These are phyloP conservation scores for Endoconidiophora polonica DNA, from an alignment of 2,329 filamentous ascomycete genomes.

Conservation along the genomic window DNA sequence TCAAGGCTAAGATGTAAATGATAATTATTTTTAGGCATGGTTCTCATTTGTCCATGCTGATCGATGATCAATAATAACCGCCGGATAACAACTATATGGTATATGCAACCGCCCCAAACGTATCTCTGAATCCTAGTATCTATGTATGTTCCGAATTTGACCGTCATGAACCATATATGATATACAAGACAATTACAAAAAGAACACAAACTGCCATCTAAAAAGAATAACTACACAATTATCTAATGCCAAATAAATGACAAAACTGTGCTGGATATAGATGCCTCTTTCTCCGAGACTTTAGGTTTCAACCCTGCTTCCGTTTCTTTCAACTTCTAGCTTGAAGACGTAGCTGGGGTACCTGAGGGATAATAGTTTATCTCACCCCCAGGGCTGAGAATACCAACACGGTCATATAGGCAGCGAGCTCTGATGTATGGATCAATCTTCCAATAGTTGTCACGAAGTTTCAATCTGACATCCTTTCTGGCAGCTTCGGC, in stretches of 20 bases:
- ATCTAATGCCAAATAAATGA: conserved; percentile 1
- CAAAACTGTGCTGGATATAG: not conserved
- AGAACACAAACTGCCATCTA: not conserved
- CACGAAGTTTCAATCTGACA: conserved; percentile 45
- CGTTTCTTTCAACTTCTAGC: not conserved
- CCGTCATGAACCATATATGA: not conserved
- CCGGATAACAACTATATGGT: too few species aligned
- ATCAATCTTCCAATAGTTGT: conserved; percentile 80
- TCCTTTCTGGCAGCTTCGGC: conserved; percentile 41
- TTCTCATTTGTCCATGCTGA: too few species aligned
- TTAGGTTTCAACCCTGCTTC: not conserved
- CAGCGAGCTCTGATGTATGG: conserved; percentile 69
- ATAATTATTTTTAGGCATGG: not conserved
- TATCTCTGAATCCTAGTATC: too few species aligned
- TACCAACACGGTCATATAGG: conserved; percentile 67
- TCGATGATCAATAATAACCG: too few species aligned
- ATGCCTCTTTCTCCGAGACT: not conserved
- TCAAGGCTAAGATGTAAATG: conserved; percentile 72
- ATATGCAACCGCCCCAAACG: too few species aligned
- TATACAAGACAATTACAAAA: not conserved
- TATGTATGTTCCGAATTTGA: not conserved
- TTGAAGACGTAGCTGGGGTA: not conserved
- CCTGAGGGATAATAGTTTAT: conserved; percentile 48
- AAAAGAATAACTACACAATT: not conserved
- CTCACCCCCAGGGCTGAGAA: conserved; percentile 50